Base-by-base conservation (phyloP, 345 rosid species). In the Rhodamnia argentea region DNA sequence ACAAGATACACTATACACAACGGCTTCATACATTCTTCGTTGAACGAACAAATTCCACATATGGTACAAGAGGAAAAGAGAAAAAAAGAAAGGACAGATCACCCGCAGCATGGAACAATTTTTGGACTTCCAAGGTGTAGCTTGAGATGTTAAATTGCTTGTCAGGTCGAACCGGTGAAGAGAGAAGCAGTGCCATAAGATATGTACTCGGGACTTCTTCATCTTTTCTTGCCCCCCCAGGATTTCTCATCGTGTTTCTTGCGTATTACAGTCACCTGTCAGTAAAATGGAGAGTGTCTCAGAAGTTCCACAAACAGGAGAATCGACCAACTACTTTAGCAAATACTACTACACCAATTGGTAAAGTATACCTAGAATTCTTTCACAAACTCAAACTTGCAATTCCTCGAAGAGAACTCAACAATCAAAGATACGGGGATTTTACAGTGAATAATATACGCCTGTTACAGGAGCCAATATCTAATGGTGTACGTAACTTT, bases 1-100 rank as follows among this genome's bases (percentile, higher is more conserved):
- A 86, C 84, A 86, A 78, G 81, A 75, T 52, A 87, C 81, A 89
- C 92, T 92, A 91, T 91, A 92, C 94, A 90, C 86, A 84, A 89
- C 84, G 88, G 86, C 89, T 89, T 86, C 87, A 18, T 70, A 70
- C 81, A 11, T 42, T 58, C 40, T 84, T 50, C 5, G 27, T 14
- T 76, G 16, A 15, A 10, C 13, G 13, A 50, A 44, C 81, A 70
- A 37, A 37, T 70, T 52, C 81, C 62, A 88, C 47, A 87, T 74
- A 89, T 86, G 91, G 84, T 87, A 90, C 90, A 88, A 85, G 88
- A 83, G 56, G 24, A n/a, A 59, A 84, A 86, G 84, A 57, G 37
- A 5, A 10, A n/a, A 82, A 52, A 54, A 13, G 85, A 75, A 85
- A 56, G 75, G 89, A 86, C 26, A 32, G 86, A 83, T 85, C 86